These are phyloP conservation scores for Venturia asperata DNA, from an alignment of 2,329 filamentous ascomycete genomes.

Conservation along the genomic window DNA sequence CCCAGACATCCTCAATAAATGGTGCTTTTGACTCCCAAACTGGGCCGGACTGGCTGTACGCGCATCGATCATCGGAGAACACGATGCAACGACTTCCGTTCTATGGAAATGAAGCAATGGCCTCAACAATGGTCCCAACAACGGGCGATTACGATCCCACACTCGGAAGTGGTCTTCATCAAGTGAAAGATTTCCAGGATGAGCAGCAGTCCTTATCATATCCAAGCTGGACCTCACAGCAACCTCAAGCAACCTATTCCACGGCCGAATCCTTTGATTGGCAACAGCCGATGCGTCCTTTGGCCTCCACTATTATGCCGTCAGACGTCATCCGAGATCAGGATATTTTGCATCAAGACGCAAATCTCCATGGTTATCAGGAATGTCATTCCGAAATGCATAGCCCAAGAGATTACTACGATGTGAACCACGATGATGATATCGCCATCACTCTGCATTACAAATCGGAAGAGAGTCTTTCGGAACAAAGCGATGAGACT, in stretches of 20 bases:
- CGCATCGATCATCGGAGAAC: not conserved
- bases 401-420: not conserved
- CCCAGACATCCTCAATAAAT: not conserved
- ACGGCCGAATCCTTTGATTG: not conserved
- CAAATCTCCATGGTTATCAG: not conserved
- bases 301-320: not conserved
- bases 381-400: not conserved
- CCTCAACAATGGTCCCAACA: not conserved
- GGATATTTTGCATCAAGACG: not conserved
- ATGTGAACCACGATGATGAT: not conserved
- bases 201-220: not conserved
- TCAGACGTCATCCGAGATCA: not conserved
- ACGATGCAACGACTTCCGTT: not conserved
- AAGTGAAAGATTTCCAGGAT: not conserved
- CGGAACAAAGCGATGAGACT: conserved; percentile 8
- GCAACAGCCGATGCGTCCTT: not conserved
- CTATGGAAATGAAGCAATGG: not conserved
- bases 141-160: not conserved
- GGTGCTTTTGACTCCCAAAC: not conserved
- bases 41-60: not conserved
- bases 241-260: not conserved
- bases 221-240: conserved; percentile 5
- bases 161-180: not conserved
- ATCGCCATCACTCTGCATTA: not conserved
- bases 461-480: conserved; percentile 11